Percentiles rank a stretch among this genome's conserved stretches.
Conservation (phyloP, 345 rosid genomes). For the thale cress (Arabidopsis thaliana) region DNA sequence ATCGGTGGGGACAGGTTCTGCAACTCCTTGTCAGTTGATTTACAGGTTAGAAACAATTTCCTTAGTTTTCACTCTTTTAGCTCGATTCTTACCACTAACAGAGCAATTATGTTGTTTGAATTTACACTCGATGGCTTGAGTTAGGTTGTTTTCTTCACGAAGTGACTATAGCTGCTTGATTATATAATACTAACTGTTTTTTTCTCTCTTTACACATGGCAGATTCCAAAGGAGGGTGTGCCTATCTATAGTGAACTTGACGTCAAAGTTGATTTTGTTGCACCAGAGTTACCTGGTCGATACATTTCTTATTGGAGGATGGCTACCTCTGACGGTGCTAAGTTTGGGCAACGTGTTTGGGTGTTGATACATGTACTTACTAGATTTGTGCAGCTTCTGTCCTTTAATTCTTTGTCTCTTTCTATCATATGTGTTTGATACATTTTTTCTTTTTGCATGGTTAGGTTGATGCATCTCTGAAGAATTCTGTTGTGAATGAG, state of each 20-base stretch:
- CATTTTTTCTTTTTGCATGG: constrained; percentile 1
- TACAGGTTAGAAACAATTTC: constrained; percentile 56
- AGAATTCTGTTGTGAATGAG: constrained; percentile 41
- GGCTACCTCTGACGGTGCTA: constrained; percentile 66
- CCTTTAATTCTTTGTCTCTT: constrained; percentile 13
- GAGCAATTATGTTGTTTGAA: constrained; percentile 16
- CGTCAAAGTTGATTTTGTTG: constrained; percentile 71
- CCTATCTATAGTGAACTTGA: constrained; percentile 73
- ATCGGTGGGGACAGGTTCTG: constrained; percentile 76
- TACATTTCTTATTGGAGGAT: constrained; percentile 93
- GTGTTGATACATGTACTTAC: constrained; percentile 73
- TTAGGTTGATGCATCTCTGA: constrained; percentile 70
- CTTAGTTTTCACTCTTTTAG: constrained; percentile 21
- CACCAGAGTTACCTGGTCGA: constrained; percentile 79
- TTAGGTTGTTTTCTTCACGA: constrained; percentile 4
- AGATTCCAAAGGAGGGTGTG: constrained; percentile 74
- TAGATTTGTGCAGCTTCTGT: neutral
- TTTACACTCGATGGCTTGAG: neutral
- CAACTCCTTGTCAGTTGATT: constrained; percentile 48
- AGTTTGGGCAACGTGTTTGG: constrained; percentile 96
- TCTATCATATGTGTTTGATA: neutral
- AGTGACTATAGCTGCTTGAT: neutral
- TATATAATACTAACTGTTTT: neutral
- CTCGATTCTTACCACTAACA: neutral
- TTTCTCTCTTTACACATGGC: constrained; percentile 30